Conservation (phyloP, 2,329 filamentous ascomycete genomes). For the Thielaviopsis cerberus region DNA sequence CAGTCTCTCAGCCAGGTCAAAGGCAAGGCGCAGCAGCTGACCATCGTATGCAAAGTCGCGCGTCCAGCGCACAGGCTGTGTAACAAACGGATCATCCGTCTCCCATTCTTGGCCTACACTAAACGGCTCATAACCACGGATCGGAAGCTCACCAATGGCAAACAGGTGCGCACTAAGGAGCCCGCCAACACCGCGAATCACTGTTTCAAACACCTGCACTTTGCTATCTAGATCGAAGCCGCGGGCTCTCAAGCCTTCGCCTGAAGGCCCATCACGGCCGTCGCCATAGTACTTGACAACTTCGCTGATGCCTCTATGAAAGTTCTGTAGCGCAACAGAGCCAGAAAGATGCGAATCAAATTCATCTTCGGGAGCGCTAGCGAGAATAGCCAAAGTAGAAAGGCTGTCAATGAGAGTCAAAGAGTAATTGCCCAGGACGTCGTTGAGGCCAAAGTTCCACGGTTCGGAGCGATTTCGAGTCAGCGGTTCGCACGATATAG, state of each 20-base stretch:
- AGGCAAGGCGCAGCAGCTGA: conserved; percentile 72
- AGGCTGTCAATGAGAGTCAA: conserved; percentile 88
- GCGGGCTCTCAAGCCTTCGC: conserved; percentile 50
- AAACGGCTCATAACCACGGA: conserved; percentile 51
- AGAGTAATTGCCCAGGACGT: conserved; percentile 92
- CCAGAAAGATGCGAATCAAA: conserved; percentile 17
- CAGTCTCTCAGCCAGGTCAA: conserved; percentile 66
- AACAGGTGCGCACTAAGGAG: conserved; percentile 86
- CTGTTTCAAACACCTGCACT: conserved; percentile 95
- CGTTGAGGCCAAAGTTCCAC: conserved; percentile 71
- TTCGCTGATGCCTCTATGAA: conserved; percentile 60
- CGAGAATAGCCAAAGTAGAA: conserved; percentile 81
- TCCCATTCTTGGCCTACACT: conserved; percentile 14
- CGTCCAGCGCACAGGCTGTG: conserved; percentile 47
- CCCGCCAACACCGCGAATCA: conserved; percentile 81
- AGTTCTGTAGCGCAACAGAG: conserved; percentile 42
- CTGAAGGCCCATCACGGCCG: conserved; percentile 48
- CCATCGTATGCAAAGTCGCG: conserved; percentile 72
- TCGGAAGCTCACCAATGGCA: conserved; percentile 75
- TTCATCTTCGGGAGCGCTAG: conserved; percentile 43
- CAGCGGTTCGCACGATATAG: conserved; percentile 66
- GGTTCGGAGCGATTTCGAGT: conserved; percentile 68
- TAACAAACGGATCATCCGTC: conserved; percentile 26
- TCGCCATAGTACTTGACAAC: conserved; percentile 77
- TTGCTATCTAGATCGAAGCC: conserved; percentile 95